Evolutionary conservation across 805 yeast species (phyloP).

Genomic region (Babjeviella inositovora): DNA sequence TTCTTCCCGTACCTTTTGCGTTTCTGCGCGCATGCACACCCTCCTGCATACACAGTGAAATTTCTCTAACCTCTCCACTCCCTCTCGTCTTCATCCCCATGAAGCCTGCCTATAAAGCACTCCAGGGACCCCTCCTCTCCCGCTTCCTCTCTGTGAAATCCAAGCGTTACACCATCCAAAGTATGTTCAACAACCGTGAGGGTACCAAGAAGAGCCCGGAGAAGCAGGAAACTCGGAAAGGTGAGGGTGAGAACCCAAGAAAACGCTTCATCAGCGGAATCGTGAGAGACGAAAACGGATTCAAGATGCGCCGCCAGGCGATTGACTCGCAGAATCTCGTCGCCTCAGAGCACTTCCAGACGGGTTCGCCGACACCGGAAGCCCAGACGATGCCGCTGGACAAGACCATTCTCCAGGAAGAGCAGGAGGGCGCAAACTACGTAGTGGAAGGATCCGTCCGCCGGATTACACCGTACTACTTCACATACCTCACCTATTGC

Average conservation of each 20-base stretch:
- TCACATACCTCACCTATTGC: conserved; percentile 82
- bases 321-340: conserved; percentile 16
- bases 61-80: too few relatives aligned
- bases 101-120: too few relatives aligned
- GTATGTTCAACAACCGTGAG: too few relatives aligned
- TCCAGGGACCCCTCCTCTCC: too few relatives aligned
- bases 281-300: conserved; percentile 18
- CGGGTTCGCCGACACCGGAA: conserved; percentile 5
- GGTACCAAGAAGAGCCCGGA: too few relatives aligned
- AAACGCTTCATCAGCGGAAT: background rate
- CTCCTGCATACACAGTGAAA: too few relatives aligned
- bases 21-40: too few relatives aligned
- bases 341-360: conserved; percentile 18
- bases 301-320: conserved; percentile 17
- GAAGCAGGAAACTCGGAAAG: background rate
- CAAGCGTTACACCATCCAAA: too few relatives aligned
- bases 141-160: too few relatives aligned
- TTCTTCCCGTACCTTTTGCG: too few relatives aligned
- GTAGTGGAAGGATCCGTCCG: conserved; percentile 44
- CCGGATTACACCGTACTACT: conserved; percentile 71
- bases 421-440: conserved; percentile 41
- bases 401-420: conserved; percentile 30
- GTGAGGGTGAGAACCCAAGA: background rate
- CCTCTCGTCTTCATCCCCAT: too few relatives aligned
- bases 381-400: conserved; percentile 2